Conservation (phyloP, 768 basidiomycete genomes). For the Crucibulum laeve region DNA sequence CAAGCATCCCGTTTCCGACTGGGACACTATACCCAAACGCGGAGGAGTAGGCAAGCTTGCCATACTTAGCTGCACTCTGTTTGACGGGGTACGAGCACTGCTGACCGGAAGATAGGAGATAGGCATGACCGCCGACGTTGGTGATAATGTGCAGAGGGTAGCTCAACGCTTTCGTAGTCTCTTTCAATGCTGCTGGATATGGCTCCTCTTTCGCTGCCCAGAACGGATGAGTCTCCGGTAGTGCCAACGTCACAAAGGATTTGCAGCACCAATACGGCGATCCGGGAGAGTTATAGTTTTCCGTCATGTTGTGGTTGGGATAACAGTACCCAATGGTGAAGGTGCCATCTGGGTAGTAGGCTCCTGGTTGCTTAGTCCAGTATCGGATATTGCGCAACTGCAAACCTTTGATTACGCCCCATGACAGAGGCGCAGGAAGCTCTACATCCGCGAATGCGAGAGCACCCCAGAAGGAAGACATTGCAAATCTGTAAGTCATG, state of each 20-base stretch:
- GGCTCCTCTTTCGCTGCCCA: conserved; percentile 66
- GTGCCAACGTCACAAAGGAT: conserved; percentile 62
- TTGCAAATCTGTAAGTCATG: conserved; percentile 76
- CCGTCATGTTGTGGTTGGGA: conserved; percentile 71
- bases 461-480: conserved; percentile 78
- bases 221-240: conserved; percentile 66
- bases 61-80: conserved; percentile 76
- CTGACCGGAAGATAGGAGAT: conserved; percentile 72
- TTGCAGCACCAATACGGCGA: conserved; percentile 84
- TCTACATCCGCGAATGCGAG: conserved; percentile 68
- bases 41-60: conserved; percentile 74
- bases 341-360: conserved; percentile 59
- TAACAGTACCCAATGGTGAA: conserved; percentile 70
- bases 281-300: conserved; percentile 78
- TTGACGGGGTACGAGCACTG: conserved; percentile 78
- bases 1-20: conserved; percentile 60
- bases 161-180: conserved; percentile 44
- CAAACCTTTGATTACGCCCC: conserved; percentile 73
- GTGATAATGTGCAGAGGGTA: conserved; percentile 68
- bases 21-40: conserved; percentile 77
- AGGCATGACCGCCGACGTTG: conserved; percentile 61
- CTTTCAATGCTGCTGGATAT: conserved; percentile 46
- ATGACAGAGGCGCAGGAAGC: conserved; percentile 64
- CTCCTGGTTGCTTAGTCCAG: conserved; percentile 63
- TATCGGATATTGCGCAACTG: conserved; percentile 70